Conservation (phyloP, 768 basidiomycete genomes). For the Leccinellum albellum region DNA sequence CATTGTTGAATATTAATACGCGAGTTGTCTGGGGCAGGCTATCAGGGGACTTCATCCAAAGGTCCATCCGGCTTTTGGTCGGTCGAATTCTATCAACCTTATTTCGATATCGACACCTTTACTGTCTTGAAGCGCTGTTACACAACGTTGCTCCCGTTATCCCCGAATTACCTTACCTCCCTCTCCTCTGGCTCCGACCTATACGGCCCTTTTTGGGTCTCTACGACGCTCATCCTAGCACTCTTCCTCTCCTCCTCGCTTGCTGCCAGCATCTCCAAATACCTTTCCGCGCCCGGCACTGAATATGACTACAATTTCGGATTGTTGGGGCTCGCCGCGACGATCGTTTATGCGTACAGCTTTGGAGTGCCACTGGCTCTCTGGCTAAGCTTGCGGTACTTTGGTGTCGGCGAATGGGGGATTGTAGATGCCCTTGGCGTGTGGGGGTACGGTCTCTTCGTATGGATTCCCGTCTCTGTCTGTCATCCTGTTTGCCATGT, state of each 20-base stretch:
- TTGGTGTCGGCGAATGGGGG: constrained; percentile 88
- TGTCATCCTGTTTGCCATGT: constrained; percentile 23
- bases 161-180: constrained; percentile 57
- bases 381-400: constrained; percentile 81
- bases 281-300: constrained; percentile 59
- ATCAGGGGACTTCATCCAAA: constrained; percentile 44
- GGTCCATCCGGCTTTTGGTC: constrained; percentile 66
- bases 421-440: constrained; percentile 77
- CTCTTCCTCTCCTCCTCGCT: constrained; percentile 94
- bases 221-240: constrained; percentile 90
- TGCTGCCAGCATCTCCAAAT: constrained; percentile 82
- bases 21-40: constrained; percentile 43
- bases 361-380: constrained; percentile 76
- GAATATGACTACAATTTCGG: constrained; percentile 83
- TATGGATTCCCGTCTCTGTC: constrained; percentile 87
- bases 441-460: constrained; percentile 80
- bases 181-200: constrained; percentile 59
- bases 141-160: constrained; percentile 71
- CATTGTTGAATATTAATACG: not conserved
- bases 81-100: constrained; percentile 80
- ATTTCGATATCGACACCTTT: constrained; percentile 85
- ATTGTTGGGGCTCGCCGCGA: constrained; percentile 75
- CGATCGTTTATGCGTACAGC: constrained; percentile 85
- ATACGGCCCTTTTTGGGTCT: constrained; percentile 96
- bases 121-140: constrained; percentile 75